Base-by-base conservation (phyloP, 305 asterid genomes). In the Solanum hybrid region DNA sequence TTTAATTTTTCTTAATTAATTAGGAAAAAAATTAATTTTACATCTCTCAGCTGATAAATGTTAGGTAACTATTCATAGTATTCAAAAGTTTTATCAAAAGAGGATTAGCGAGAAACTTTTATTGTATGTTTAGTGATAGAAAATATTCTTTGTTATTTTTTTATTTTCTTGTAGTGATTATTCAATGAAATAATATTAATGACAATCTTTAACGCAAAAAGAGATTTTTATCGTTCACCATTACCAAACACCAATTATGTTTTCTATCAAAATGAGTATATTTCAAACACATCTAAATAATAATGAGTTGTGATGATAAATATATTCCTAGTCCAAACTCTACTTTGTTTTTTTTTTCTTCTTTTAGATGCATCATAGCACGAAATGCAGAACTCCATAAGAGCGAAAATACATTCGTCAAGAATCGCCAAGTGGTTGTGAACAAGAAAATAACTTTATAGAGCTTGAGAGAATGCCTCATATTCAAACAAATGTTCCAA, bases 281-380 rank as follows among this genome's bases (percentile, higher is more conserved):
- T 77, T 34, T 77, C 2, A 34, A 34, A 20, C 17, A 76, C 10
- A 76, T 10, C 2, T 76, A 9, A 76, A 32, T 17, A 76, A 32
- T 12, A 34, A 29, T 20, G 10, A 17, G 69, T 34, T 34, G 24
- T 8, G 14, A 77, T 77, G 42, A 76, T 76, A 76, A 76, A 17
- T 32, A 32, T 32, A 76, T 76, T 3, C 27, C 22, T 78, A 14
- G 16, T 78, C 20, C 20, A 34, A 46, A 22, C 20, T 78, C 20
- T 84, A 6, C 11, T 66, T 86, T 2, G 1, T 22, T 4, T 17
- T 66, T 29, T 29, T 64, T 22, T 11, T 56, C 69, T 66, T 34
- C 29, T 77, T 17, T 75, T 34, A 90, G 91, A 90, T 89, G 89
- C 90, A 91, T 89, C 91, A 88, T 26, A 46, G 26, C 16, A 34